Evolutionary conservation across 495 filamentous ascomycete species (phyloP).

Genomic region (Lepraria neglecta): DNA sequence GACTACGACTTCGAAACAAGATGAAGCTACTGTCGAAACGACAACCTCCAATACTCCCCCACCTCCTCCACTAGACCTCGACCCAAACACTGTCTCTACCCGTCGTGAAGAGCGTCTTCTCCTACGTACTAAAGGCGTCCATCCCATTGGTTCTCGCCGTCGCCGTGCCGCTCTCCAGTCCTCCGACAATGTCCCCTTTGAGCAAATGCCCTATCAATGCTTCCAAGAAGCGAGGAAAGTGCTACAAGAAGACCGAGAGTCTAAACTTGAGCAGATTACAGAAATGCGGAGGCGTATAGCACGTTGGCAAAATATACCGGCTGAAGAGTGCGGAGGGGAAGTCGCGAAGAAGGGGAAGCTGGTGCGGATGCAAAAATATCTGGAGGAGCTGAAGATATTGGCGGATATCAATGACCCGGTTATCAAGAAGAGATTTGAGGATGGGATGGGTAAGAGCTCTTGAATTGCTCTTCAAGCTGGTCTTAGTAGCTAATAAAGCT

Average conservation of each 20-base stretch:
- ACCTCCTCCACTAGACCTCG: slow-evolving; percentile 22
- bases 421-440: slow-evolving; percentile 92
- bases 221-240: slow-evolving; percentile 93
- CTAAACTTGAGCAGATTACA: slow-evolving; percentile 68
- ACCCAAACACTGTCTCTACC: slow-evolving; percentile 47
- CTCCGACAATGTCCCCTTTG: slow-evolving; percentile 73
- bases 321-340: slow-evolving; percentile 55
- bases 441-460: slow-evolving; percentile 64
- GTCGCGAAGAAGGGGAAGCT: slow-evolving; percentile 57
- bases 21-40: slow-evolving; percentile 23
- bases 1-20: slow-evolving; percentile 1
- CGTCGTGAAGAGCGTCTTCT: slow-evolving; percentile 55
- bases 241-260: slow-evolving; percentile 67
- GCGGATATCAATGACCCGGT: slow-evolving; percentile 94
- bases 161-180: slow-evolving; percentile 69
- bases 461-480: not conserved
- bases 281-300: slow-evolving; percentile 53
- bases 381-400: slow-evolving; percentile 79
- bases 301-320: slow-evolving; percentile 51
- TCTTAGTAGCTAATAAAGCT: slow-evolving; percentile 7
- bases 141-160: slow-evolving; percentile 72
- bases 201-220: slow-evolving; percentile 88
- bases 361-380: slow-evolving; percentile 59
- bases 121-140: slow-evolving; percentile 47
- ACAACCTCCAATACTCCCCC: slow-evolving; percentile 7